Conservation (phyloP, 768 basidiomycete species). For the Gymnopilus dilepis region DNA sequence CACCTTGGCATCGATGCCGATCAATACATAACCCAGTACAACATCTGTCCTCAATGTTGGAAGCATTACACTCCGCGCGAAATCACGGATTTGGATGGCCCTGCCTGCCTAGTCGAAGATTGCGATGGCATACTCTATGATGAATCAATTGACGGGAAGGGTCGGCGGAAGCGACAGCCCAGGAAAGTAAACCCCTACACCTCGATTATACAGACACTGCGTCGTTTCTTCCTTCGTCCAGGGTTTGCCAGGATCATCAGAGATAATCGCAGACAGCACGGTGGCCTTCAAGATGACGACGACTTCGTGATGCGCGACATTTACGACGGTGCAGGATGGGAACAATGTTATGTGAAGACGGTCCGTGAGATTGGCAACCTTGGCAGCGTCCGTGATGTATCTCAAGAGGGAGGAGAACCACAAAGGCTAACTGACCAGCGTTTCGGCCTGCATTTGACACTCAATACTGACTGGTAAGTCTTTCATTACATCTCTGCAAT, state of each 20-base stretch:
- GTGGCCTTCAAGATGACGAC: conserved; percentile 22
- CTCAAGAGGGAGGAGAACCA: conserved; percentile 1
- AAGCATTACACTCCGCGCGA: conserved; percentile 23
- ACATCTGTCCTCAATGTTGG: conserved; percentile 25
- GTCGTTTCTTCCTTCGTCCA: conserved; percentile 21
- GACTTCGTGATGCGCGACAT: conserved; percentile 32
- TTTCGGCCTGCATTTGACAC: conserved; percentile 30
- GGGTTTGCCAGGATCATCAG: conserved; percentile 19
- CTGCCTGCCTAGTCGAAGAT: not conserved
- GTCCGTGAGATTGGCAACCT: conserved; percentile 20
- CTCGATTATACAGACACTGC: conserved; percentile 28
- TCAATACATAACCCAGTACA: conserved; percentile 28
- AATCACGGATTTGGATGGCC: conserved; percentile 11
- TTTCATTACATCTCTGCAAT: not conserved
- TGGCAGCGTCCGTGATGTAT: conserved; percentile 15
- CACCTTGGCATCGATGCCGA: conserved; percentile 32
- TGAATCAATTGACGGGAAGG: conserved; percentile 13
- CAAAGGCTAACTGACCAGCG: conserved; percentile 15
- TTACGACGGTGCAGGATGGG: conserved; percentile 25
- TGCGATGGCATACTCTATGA: conserved; percentile 22
- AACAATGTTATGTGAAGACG: conserved; percentile 15
- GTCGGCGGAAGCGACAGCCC: conserved; percentile 10
- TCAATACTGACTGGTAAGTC: conserved; percentile 33
- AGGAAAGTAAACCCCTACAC: conserved; percentile 23
- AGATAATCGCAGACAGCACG: conserved; percentile 13